Conservation (phyloP, 495 filamentous ascomycete species). For the Daldinia decipiens region DNA sequence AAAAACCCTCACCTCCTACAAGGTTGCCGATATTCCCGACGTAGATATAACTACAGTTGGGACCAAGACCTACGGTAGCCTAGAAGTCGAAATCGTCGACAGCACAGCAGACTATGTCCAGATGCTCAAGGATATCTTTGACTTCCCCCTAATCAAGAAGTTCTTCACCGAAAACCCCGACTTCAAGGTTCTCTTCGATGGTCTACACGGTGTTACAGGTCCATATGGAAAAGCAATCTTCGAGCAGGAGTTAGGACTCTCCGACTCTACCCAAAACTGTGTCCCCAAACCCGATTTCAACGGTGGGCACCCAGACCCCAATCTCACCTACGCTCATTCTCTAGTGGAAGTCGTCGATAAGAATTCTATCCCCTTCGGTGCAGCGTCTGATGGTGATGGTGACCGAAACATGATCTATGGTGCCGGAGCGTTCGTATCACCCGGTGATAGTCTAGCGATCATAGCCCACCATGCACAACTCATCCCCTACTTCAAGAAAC, state of each 20-base stretch:
- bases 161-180: slow-evolving; percentile 86
- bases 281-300: slow-evolving; percentile 91
- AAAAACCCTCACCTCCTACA: slow-evolving; percentile 89
- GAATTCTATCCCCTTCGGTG: slow-evolving; percentile 91
- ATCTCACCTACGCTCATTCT: slow-evolving; percentile 97
- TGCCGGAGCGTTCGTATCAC: slow-evolving; percentile 94
- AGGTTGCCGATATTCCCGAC: slow-evolving; percentile 85
- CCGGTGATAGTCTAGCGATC: slow-evolving; percentile 95
- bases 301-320: slow-evolving; percentile 96
- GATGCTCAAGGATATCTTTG: slow-evolving; percentile 98
- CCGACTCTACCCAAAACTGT: slow-evolving; percentile 90
- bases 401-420: slow-evolving; percentile 99
- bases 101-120: slow-evolving; percentile 89
- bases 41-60: slow-evolving; percentile 87
- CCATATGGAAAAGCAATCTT: slow-evolving; percentile 96
- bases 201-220: slow-evolving; percentile 92
- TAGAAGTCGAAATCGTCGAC: slow-evolving; percentile 96
- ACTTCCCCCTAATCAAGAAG: slow-evolving; percentile 92
- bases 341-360: slow-evolving; percentile 94
- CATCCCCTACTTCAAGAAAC: slow-evolving; percentile 97
- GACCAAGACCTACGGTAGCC: slow-evolving; percentile 78
- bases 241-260: slow-evolving; percentile 87
- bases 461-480: slow-evolving; percentile 95
- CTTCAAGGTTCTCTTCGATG: slow-evolving; percentile 98
- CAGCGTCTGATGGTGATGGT: slow-evolving; percentile 94